These are phyloP conservation scores for Dianthus caryophyllus DNA, from an alignment of 148 eudicot species.

Conservation along the genomic window DNA sequence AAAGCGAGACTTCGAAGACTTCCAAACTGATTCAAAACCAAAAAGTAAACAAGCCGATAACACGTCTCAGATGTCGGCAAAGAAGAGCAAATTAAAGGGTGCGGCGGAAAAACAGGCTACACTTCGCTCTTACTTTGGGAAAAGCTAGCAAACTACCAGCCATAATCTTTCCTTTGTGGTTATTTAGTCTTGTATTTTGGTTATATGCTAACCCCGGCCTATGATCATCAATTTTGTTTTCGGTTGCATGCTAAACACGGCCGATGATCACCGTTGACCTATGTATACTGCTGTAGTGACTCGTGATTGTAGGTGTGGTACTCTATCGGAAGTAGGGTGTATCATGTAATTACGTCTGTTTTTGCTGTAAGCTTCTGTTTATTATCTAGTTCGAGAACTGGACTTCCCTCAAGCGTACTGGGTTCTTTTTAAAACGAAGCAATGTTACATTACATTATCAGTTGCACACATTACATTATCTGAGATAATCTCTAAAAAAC, in stretches of 20 bases:
- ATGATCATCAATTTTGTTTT: no score
- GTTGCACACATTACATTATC: no score
- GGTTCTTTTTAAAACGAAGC: not conserved
- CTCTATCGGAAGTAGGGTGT: not conserved
- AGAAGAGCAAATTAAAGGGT: constrained; percentile 40
- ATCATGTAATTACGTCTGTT: not conserved
- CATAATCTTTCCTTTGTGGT: not conserved
- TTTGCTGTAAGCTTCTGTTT: no score
- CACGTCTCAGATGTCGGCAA: constrained; percentile 34
- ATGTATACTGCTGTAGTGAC: not conserved
- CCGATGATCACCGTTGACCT: not conserved
- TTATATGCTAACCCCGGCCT: not conserved
- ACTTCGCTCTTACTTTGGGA: constrained; percentile 59
- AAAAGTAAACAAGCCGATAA: constrained; percentile 22
- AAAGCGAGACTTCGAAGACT: constrained; percentile 51
- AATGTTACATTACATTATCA: no score
- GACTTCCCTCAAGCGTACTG: not conserved
- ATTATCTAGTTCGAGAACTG: not conserved
- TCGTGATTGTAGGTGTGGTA: not conserved
- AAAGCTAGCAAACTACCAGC: constrained; percentile 30
- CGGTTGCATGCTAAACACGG: no score
- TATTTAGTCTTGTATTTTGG: not conserved
- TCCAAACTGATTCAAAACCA: constrained; percentile 34
- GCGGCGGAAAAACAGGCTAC: constrained; percentile 62
- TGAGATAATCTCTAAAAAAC: no score